These are phyloP conservation scores for Phaeophleospora eucalypticola DNA, from an alignment of 2,329 filamentous ascomycete species.

Conservation along the genomic window DNA sequence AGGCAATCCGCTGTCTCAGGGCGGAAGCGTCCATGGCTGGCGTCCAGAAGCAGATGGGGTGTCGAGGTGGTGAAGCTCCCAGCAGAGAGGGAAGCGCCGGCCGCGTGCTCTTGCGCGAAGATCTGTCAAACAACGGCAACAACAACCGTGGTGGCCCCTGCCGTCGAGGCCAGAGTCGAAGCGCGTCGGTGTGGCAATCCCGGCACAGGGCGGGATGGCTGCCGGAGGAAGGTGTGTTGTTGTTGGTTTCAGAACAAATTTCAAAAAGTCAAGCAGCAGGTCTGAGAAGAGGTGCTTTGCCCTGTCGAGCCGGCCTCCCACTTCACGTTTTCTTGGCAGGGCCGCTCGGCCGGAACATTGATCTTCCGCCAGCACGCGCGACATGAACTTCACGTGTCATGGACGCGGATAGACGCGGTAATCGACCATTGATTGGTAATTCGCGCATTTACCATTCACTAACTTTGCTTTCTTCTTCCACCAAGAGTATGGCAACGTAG, in stretches of 20 bases:
- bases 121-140: background rate
- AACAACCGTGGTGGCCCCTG: background rate
- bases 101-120: background rate
- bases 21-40: constrained; percentile 65
- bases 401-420: no score
- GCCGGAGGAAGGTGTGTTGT: background rate
- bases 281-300: no score
- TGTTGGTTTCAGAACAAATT: background rate
- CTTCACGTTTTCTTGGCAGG: background rate
- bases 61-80: background rate
- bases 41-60: background rate
- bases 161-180: background rate
- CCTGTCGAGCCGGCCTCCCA: no score
- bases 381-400: background rate
- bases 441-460: no score
- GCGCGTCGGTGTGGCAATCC: background rate
- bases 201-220: background rate
- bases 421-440: no score
- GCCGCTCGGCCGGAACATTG: background rate
- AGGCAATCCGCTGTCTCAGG: constrained; percentile 71
- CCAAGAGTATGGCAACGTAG: no score
- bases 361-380: background rate
- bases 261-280: background rate
- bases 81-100: background rate
- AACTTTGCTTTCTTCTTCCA: no score